Percentiles rank a stretch among this genome's conserved stretches.
These are phyloP conservation scores for Pseudogymnoascus sp. DNA, from an alignment of 2,329 filamentous ascomycete genomes.

Conservation along the genomic window DNA sequence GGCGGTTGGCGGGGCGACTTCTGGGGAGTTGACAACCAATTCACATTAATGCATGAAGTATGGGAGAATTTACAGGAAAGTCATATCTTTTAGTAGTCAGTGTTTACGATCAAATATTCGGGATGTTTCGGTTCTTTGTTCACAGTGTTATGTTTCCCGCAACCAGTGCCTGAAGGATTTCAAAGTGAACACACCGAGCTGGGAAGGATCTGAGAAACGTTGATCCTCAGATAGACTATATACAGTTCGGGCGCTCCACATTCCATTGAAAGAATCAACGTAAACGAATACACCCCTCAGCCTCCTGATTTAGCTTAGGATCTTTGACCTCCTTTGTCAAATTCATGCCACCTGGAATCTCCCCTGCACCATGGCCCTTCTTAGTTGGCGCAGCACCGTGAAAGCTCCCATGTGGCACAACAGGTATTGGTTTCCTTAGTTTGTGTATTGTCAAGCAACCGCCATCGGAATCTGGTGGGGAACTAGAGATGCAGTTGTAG, in stretches of 20 bases:
- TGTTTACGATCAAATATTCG: background rate
- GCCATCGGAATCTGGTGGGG: background rate
- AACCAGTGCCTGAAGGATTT: background rate
- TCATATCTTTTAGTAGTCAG: background rate
- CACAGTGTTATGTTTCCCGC: background rate
- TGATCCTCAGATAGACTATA: background rate
- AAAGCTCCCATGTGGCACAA: background rate
- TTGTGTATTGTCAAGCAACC: conserved; percentile 3
- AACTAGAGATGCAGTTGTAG: background rate
- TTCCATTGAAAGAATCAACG: background rate
- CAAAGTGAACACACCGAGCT: background rate
- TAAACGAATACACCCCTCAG: background rate
- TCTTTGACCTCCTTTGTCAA: background rate
- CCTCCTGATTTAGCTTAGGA: background rate
- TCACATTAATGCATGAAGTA: background rate
- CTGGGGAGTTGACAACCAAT: background rate
- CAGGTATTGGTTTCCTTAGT: background rate
- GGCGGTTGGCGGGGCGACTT: conserved; percentile 6
- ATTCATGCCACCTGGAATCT: background rate
- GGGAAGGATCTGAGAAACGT: background rate
- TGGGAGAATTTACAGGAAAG: background rate
- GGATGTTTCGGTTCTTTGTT: background rate
- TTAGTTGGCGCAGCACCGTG: background rate
- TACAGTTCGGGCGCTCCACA: background rate
- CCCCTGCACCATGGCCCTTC: background rate